These are phyloP conservation scores for Clonostachys rosea DNA, from an alignment of 2,329 filamentous ascomycete species.

Conservation along the genomic window DNA sequence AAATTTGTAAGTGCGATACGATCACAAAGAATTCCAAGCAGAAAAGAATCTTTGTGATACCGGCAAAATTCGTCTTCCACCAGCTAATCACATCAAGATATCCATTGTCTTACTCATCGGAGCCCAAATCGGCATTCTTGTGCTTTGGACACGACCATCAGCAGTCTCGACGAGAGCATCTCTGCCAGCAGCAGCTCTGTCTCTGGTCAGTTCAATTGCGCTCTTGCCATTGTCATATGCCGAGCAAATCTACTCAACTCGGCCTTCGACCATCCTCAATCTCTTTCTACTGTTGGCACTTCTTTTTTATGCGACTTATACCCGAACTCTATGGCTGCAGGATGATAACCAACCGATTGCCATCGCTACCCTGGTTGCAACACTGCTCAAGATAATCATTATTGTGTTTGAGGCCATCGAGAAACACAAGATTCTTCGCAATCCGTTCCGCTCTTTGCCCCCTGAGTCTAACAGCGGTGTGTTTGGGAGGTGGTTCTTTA, in stretches of 20 bases:
- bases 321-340: constrained; percentile 5
- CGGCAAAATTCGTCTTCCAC: not conserved
- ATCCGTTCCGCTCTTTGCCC: not conserved
- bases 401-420: constrained; percentile 2
- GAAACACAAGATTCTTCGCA: constrained; percentile 2
- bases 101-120: not conserved
- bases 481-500: constrained; percentile 2
- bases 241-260: constrained; percentile 3
- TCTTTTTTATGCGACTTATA: constrained; percentile 2
- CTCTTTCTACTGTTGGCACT: constrained; percentile 2
- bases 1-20: constrained; percentile 9
- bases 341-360: not conserved
- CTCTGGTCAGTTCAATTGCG: constrained; percentile 2
- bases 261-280: constrained; percentile 4
- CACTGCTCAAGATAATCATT: constrained; percentile 1
- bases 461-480: constrained; percentile 4
- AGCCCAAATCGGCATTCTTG: not conserved
- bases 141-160: constrained; percentile 2
- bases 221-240: constrained; percentile 1
- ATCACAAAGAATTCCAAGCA: not conserved
- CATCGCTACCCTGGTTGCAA: not conserved
- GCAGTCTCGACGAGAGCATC: constrained; percentile 1
- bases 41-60: too few relatives aligned
- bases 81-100: not conserved
- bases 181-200: constrained; percentile 1